Evolutionary conservation across 2,329 filamentous ascomycete genomes (phyloP).

Genomic region (Zymoseptoria tritici): DNA sequence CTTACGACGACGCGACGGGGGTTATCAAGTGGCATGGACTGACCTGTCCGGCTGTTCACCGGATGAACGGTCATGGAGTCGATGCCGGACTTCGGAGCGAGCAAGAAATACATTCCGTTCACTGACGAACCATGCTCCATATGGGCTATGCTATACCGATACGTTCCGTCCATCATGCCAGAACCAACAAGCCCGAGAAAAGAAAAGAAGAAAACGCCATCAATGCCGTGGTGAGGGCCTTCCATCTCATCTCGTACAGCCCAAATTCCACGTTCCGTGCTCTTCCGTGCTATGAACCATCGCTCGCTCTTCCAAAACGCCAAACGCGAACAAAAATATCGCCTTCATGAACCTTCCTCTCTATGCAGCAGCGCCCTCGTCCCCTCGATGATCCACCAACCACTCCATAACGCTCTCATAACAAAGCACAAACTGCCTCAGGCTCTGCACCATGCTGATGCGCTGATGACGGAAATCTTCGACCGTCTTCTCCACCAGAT

Average conservation of each 20-base stretch:
- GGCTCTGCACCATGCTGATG: constrained; percentile 92
- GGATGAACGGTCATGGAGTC: no score
- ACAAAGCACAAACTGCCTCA: constrained; percentile 89
- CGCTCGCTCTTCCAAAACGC: background rate
- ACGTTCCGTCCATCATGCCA: background rate
- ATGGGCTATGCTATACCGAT: background rate
- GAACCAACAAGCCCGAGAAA: background rate
- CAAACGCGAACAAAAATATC: background rate
- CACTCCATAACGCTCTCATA: constrained; percentile 94
- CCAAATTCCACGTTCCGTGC: background rate
- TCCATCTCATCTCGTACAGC: background rate
- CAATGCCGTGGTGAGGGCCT: background rate
- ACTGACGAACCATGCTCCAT: background rate
- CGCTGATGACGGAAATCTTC: constrained; percentile 84
- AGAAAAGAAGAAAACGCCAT: background rate
- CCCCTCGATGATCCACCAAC: constrained; percentile 47
- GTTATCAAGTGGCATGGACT: background rate
- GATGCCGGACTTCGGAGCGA: background rate
- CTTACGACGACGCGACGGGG: background rate
- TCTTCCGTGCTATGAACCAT: background rate
- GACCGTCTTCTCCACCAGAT: constrained; percentile 79
- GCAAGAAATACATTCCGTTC: background rate
- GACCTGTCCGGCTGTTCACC: background rate
- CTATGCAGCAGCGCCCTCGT: background rate
- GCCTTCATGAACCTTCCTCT: no score